These are phyloP conservation scores for Zanthoxylum bungeanum DNA, from an alignment of 345 rosid species.

Conservation along the genomic window DNA sequence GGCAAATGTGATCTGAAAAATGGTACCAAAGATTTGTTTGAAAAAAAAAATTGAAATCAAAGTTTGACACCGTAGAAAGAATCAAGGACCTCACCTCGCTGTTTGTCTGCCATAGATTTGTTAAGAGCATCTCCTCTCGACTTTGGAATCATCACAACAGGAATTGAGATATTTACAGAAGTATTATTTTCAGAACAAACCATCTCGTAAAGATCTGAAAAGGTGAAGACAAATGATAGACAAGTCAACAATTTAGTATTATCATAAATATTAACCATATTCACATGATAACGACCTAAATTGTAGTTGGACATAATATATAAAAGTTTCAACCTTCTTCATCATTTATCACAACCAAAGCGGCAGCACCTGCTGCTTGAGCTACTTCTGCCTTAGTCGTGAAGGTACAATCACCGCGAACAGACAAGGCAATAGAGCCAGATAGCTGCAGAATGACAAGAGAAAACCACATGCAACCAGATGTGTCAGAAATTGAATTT, in stretches of 20 bases:
- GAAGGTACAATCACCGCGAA: constrained; percentile 82
- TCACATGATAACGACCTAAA: too few relatives aligned
- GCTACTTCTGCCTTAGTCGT: constrained; percentile 76
- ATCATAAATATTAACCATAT: constrained; percentile 1
- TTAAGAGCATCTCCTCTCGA: constrained; percentile 62
- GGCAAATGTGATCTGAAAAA: not conserved
- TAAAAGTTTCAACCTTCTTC: constrained; percentile 59
- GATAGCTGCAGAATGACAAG: constrained; percentile 45
- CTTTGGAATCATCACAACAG: constrained; percentile 75
- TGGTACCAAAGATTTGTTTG: not conserved
- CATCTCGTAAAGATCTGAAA: constrained; percentile 75
- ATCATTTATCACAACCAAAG: constrained; percentile 73
- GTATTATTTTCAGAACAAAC: constrained; percentile 58
- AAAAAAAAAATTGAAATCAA: not conserved
- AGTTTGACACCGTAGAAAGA: not conserved
- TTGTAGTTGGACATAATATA: too few relatives aligned
- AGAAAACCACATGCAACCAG: constrained; percentile 2
- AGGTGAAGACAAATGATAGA: constrained; percentile 11
- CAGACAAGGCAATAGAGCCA: constrained; percentile 55
- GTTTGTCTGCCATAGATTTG: constrained; percentile 45
- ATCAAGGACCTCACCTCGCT: constrained; percentile 35
- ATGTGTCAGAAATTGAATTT: not conserved
- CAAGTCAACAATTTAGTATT: not conserved
- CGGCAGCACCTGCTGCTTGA: constrained; percentile 73
- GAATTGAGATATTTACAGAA: constrained; percentile 62